Base-by-base conservation (phyloP, 495 filamentous ascomycete species). In the Tuber brumale region DNA sequence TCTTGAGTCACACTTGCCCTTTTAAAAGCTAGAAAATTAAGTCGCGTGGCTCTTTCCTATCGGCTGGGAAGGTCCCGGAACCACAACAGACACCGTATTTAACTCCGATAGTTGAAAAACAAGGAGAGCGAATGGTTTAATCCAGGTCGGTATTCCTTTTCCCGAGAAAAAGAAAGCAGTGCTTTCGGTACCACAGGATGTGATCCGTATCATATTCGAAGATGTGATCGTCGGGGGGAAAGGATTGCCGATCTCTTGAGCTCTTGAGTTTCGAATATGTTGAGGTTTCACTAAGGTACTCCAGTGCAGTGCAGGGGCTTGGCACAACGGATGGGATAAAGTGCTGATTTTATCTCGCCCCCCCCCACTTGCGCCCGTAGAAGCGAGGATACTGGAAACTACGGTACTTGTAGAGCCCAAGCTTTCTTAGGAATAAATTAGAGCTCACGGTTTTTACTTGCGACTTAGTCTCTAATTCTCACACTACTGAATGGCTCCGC, bases 81-180 rank as follows among this genome's bases (percentile, higher is more conserved):
- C 27, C 14, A 66, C 57, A 35, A 4, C 57, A 35, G 27, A 5
- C 14, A 31, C 27, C 0, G 6, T 3, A 31, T 35, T 35, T 35
- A 12, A 66, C 27, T 31, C 57, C 3, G 16, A 35, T 35, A 35
- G 57, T 14, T 66, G 57, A 66, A 66, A 66, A 18, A 31, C 9
- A 1, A 35, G 57, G 57, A 66, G 31, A 27, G 57, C 27, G 57
- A 66, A 6, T 66, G 27, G 57, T 31, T 66, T n/a, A 35, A 27
- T n/a, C n/a, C 4, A 16, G 46, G 27, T 5, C 14, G 1, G 57
- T 35, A 31, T 66, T 35, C 19, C 57, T 18, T 35, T 35, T 35
- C 57, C n/a, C 57, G 57, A 66, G 57, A 66, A 66, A 57, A 66
- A 35, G 57, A 27, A 35, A 35, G 57, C 6, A 35, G 16, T 76